Percentiles rank a stretch among this genome's conserved stretches.
These are phyloP conservation scores for Stevia rebaudiana DNA, from an alignment of 140 eudicot species.

Conservation along the genomic window DNA sequence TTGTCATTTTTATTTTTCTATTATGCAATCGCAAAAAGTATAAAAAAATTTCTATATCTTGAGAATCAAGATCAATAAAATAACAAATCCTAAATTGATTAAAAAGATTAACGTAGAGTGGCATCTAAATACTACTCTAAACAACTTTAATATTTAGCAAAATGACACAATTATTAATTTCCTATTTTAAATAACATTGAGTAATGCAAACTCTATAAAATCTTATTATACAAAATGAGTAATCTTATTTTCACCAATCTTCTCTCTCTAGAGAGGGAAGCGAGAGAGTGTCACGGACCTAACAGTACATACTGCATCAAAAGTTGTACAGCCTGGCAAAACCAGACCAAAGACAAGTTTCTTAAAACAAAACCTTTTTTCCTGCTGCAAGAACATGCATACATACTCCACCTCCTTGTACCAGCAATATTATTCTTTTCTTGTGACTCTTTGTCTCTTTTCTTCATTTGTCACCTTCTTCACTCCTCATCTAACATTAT, in stretches of 20 bases:
- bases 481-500: slow-evolving; percentile 4
- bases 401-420: slow-evolving; percentile 26
- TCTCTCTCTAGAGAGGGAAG: not conserved
- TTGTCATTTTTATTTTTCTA: too few relatives aligned
- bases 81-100: too few relatives aligned
- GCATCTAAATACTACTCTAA: too few relatives aligned
- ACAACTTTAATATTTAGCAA: not conserved
- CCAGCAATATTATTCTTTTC: slow-evolving; percentile 36
- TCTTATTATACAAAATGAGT: slow-evolving; percentile 8
- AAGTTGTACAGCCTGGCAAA: slow-evolving; percentile 28
- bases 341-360: slow-evolving; percentile 24
- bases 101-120: too few relatives aligned
- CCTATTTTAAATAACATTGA: not conserved
- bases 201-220: not conserved
- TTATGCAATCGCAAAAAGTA: too few relatives aligned
- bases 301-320: slow-evolving; percentile 28
- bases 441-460: slow-evolving; percentile 39
- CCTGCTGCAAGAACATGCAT: slow-evolving; percentile 25
- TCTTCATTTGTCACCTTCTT: slow-evolving; percentile 28
- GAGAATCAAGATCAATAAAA: too few relatives aligned
- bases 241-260: slow-evolving; percentile 9
- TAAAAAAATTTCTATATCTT: too few relatives aligned
- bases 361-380: slow-evolving; percentile 18
- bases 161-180: not conserved
- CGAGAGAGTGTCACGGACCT: slow-evolving; percentile 12